Base-by-base conservation (phyloP, 371 early-diverging fungal genomes). In the Mucor plumbeus region DNA sequence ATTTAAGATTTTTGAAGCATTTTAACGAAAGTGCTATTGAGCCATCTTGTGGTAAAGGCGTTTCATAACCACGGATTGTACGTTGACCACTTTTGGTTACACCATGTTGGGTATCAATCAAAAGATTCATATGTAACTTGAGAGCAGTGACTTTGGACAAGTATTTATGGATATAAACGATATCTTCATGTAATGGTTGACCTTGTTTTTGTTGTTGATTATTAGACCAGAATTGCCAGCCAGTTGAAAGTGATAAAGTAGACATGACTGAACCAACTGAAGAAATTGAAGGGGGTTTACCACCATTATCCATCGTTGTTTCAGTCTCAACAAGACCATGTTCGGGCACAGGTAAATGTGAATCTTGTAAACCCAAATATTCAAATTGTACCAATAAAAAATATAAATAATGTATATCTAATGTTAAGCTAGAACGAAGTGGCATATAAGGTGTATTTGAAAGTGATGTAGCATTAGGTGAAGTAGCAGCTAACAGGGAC, bases 151-250 rank as follows among this genome's bases (percentile, higher is more conserved):
- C 65, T 36, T 74, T 75, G 10, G 75, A 66, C 10, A 89, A 66
- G 64, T 81, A 78, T 50, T 79, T 74, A 67, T 85, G 83, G 62
- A 89, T 85, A 50, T 84, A 85, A 9, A 72, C 71, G 33, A 89
- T 78, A 35, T 89, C 89, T 56, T 85, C 82, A 39, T 85, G 76
- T 19, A 86, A 65, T 26, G 79, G 78, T 47, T 71, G 40, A 4
- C 60, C 68, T 58, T 67, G 65, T 17, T 70, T 67, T 35, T 50
- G 56, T 5, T 69, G 63, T n/a, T 68, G 65, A 26, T 63, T 50
- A 7, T 33, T 35, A n/a, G 76, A 78, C 90, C 90, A 89, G 38
- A 85, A 78, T 47, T 85, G 83, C 90, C 90, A 89, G 7, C 87
- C 86, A 1, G 86, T 83, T n/a, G 85, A 78, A 1, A 89, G 63